Evolutionary conservation across 257 asterid species (phyloP), one percentile per base, ranked within the genome.

Genomic region (Anisodus tanguticus): DNA sequence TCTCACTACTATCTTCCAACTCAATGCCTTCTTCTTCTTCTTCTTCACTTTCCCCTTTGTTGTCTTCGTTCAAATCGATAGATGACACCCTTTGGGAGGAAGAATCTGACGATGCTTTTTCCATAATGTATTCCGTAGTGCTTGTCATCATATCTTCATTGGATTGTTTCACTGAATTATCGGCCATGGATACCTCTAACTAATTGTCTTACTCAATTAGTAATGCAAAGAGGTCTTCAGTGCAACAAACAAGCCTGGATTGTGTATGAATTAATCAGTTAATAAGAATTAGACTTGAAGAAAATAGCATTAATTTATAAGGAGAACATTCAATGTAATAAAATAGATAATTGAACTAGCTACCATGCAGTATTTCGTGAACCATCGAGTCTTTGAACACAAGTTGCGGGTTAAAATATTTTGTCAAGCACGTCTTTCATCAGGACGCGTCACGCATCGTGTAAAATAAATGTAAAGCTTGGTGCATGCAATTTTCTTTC

Each of bases 1-100:
- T 58, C 15, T 88, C 88, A 9, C 84, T 84, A 78, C 87, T 84
- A 8, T 86, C 66, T 80, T 83, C 86, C 6, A 88, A 68, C 66
- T 74, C 90, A 89, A 83, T 26, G 11, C 7, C 71, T 47, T 60
- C 83, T 68, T 89, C 91, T 7, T 89, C 91, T 7, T 19, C 82
- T 53, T 80, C 66, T 35, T 51, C 67, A 3, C 17, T 45, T 79
- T 77, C 55, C 67, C 3, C 72, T 66, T 7, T 74, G 78, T 60
- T 12, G 47, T 91, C 95, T 86, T 92, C 95, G 26, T 95, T 94
- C 88, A 95, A 86, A 85, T 95, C 94, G 11, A 94, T 90, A 9
- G 88, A 88, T 13, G 96, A 90, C 13, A 79, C 64, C 70, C 88
- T 85, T 62, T 86, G 93, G 26, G 64, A 58, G 9, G 93, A 90